These are phyloP conservation scores for Boletus huronensis DNA, from an alignment of 768 basidiomycete species.

Conservation along the genomic window DNA sequence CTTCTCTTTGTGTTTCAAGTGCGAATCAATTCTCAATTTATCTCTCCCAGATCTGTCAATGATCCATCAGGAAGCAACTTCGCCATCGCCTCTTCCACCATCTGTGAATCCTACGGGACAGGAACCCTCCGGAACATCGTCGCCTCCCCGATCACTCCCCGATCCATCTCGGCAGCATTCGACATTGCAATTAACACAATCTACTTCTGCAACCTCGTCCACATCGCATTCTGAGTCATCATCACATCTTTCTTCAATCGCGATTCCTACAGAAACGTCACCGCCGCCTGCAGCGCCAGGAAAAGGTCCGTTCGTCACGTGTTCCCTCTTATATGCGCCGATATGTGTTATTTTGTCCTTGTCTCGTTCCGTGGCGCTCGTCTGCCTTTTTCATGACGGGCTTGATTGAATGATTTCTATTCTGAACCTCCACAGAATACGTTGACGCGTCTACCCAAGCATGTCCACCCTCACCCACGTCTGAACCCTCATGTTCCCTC, in stretches of 20 bases:
- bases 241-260: neutral
- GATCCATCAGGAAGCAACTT: neutral
- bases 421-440: conserved; percentile 10
- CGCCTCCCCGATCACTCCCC: neutral
- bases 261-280: neutral
- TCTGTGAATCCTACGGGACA: neutral
- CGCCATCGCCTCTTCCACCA: neutral
- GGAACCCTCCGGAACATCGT: neutral
- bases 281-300: neutral
- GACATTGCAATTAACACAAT: neutral
- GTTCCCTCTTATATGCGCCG: neutral
- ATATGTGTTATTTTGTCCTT: neutral
- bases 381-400: neutral
- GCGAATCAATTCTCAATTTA: neutral
- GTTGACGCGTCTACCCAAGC: conserved; percentile 13
- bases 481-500: neutral
- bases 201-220: neutral
- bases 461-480: neutral
- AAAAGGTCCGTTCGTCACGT: conserved; percentile 4
- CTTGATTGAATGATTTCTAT: neutral
- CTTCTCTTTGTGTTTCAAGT: neutral
- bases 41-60: neutral
- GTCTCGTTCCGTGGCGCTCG: neutral
- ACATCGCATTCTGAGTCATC: neutral
- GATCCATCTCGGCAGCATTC: neutral